These are phyloP conservation scores for Amesomyces nigricolor DNA, from an alignment of 2,329 filamentous ascomycete genomes.

Conservation along the genomic window DNA sequence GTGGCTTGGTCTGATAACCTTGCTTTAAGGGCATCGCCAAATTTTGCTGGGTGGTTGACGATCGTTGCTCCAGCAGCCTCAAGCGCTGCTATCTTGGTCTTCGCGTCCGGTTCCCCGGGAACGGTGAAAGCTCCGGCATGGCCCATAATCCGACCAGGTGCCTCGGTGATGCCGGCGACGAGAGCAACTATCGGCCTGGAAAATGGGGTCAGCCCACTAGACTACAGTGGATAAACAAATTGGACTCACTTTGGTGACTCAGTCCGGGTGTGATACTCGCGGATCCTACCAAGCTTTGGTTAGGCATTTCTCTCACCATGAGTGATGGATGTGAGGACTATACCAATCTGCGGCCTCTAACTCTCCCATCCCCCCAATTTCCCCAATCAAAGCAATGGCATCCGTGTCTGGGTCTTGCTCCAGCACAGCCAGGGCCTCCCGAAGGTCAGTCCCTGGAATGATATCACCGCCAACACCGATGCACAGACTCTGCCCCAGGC, in stretches of 20 bases:
- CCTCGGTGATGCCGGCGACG: conserved; percentile 61
- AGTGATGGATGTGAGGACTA: neutral
- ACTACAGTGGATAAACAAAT: neutral
- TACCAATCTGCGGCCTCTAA: conserved; percentile 63
- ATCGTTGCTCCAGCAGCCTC: conserved; percentile 61
- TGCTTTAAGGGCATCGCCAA: conserved; percentile 62
- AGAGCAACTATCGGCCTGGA: conserved; percentile 65
- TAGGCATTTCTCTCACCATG: neutral
- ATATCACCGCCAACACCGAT: conserved; percentile 75
- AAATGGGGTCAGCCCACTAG: neutral
- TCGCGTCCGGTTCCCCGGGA: conserved; percentile 58
- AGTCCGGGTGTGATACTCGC: conserved; percentile 53
- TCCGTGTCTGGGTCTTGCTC: conserved; percentile 62
- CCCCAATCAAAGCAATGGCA: conserved; percentile 66
- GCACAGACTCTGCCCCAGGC: conserved; percentile 69
- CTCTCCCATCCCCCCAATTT: conserved; percentile 65
- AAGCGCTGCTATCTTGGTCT: conserved; percentile 62
- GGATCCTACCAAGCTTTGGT: conserved; percentile 43
- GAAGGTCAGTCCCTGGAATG: conserved; percentile 67
- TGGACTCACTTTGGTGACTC: conserved; percentile 55
- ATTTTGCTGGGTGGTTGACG: conserved; percentile 70
- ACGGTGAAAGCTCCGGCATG: conserved; percentile 70
- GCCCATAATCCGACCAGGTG: conserved; percentile 64
- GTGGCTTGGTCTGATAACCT: conserved; percentile 42
- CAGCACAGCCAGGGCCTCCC: conserved; percentile 63